phyloP scores from a whole-genome alignment of 2,329 filamentous ascomycete genomes.

The Thermothelomyces thermophilus region DNA sequence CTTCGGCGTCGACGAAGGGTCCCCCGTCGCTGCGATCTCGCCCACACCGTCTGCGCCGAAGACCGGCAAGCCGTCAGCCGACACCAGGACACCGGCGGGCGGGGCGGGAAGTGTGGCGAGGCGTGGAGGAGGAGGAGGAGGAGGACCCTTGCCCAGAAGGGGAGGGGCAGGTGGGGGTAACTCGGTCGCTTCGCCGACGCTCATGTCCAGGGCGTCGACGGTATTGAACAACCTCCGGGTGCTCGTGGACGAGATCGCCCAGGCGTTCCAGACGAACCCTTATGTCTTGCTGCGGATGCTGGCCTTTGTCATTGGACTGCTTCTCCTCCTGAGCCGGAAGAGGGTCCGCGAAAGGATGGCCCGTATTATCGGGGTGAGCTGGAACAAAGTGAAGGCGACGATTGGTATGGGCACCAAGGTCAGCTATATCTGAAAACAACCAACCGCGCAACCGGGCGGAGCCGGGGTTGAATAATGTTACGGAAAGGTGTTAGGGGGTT shows the following conservation, averaged over 20 bases:
- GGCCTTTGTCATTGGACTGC: constrained; percentile 71
- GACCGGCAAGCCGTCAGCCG: not conserved
- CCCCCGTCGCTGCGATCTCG: not conserved
- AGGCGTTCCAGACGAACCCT: constrained; percentile 50
- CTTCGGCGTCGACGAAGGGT: constrained; percentile 8
- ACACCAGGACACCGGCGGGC: not conserved
- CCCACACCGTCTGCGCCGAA: not conserved
- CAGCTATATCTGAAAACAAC: constrained; percentile 84
- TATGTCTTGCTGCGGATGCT: constrained; percentile 55
- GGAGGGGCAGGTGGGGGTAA: constrained; percentile 15
- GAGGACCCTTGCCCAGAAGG: constrained; percentile 1
- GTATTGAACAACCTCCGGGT: constrained; percentile 47
- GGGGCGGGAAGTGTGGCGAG: not conserved
- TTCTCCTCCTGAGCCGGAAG: constrained; percentile 67
- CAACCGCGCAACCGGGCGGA: not conserved
- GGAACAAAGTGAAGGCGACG: constrained; percentile 76
- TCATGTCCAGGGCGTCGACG: constrained; percentile 44
- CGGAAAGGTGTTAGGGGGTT: not conserved
- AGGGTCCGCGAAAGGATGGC: constrained; percentile 69
- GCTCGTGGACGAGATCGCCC: constrained; percentile 45
- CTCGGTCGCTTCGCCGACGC: constrained; percentile 29
- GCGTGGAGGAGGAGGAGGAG: too few relatives aligned
- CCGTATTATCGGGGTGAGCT: constrained; percentile 60
- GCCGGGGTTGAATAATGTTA: not conserved
- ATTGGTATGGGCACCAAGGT: constrained; percentile 97